Percentiles rank a stretch among this genome's conserved stretches.
Evolutionary conservation across 768 basidiomycete species (phyloP).

Genomic region (Rhizopogon roseolus): DNA sequence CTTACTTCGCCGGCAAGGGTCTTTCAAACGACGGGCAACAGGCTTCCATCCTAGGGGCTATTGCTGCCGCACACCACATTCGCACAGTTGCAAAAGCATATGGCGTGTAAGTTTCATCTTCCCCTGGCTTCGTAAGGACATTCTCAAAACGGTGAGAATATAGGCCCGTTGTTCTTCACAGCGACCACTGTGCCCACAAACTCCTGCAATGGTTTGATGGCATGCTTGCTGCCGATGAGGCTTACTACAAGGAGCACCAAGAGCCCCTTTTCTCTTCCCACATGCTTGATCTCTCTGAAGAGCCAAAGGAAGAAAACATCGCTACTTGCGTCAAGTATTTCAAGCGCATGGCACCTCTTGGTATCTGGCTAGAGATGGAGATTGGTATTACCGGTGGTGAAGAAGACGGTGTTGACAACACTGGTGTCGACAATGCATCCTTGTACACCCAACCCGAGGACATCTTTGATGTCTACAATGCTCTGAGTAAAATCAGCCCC

Average conservation of each 20-base stretch:
- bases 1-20: constrained; percentile 96
- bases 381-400: constrained; percentile 99
- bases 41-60: constrained; percentile 89
- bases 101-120: constrained; percentile 68
- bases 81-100: constrained; percentile 84
- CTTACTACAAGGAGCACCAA: constrained; percentile 83
- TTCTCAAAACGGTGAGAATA: constrained; percentile 1
- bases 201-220: constrained; percentile 99
- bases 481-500: constrained; percentile 79
- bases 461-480: constrained; percentile 85
- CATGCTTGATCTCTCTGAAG: constrained; percentile 98
- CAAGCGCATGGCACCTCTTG: constrained; percentile 87
- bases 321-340: constrained; percentile 92
- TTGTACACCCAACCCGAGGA: constrained; percentile 98
- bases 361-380: constrained; percentile 99
- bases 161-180: constrained; percentile 95
- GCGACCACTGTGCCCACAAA: constrained; percentile 98
- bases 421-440: constrained; percentile 85
- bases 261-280: constrained; percentile 93
- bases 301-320: constrained; percentile 91
- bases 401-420: constrained; percentile 99
- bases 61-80: constrained; percentile 90
- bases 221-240: constrained; percentile 96
- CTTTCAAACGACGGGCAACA: constrained; percentile 93
- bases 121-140: background rate